A percentile compares a stretch with the other conserved stretches of the same genome.
Evolutionary conservation across 768 basidiomycete species (phyloP).

Genomic region (Leccinum fibrillosum): DNA sequence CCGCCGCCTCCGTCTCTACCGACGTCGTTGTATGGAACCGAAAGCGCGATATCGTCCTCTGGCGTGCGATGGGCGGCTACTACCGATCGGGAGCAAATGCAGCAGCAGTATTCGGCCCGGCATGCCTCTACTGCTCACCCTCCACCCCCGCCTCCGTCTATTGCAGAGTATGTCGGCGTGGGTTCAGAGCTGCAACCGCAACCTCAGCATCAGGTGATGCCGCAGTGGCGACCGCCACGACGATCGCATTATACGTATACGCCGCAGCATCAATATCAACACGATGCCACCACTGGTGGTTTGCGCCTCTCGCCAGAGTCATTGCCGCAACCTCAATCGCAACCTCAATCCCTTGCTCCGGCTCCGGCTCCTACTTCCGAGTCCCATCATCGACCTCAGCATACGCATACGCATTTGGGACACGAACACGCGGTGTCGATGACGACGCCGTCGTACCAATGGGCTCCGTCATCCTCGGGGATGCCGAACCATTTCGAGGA

Average conservation of each 20-base stretch:
- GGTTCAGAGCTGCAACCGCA: neutral
- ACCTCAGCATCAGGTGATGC: conserved; percentile 7
- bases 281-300: conserved; percentile 3
- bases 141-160: neutral
- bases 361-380: neutral
- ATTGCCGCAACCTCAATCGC: neutral
- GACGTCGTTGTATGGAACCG: conserved; percentile 13
- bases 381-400: neutral
- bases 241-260: conserved; percentile 27
- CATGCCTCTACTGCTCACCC: neutral
- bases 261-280: conserved; percentile 12
- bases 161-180: conserved; percentile 3
- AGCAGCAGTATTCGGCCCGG: neutral
- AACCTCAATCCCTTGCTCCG: neutral
- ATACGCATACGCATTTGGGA: conserved; percentile 6
- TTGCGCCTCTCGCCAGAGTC: neutral
- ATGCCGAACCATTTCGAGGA: conserved; percentile 1
- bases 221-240: conserved; percentile 25
- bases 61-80: conserved; percentile 13
- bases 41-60: conserved; percentile 10
- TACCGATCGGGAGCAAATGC: conserved; percentile 15
- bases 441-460: conserved; percentile 14
- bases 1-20: neutral
- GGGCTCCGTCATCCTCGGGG: conserved; percentile 9
- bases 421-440: conserved; percentile 17